phyloP scores from a whole-genome alignment of 139 green algal species.

The Diplosphaera chodatii region DNA sequence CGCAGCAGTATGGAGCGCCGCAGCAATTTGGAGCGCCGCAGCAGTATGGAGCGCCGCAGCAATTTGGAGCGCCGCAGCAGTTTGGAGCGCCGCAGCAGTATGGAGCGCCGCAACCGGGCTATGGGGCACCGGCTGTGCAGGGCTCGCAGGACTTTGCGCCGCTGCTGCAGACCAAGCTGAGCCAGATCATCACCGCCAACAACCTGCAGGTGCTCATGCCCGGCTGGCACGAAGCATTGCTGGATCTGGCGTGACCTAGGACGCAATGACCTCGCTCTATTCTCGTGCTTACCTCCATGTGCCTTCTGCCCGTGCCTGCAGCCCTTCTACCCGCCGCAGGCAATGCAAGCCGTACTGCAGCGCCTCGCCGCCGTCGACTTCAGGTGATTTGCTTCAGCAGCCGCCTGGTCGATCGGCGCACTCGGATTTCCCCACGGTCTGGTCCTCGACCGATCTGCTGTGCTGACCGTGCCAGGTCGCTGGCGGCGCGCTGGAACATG shows the following conservation, averaged over 20 bases:
- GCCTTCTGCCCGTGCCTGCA: no score
- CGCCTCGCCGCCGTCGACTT: neutral
- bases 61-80: neutral
- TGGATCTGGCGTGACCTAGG: neutral
- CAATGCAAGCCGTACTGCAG: slow-evolving; percentile 7
- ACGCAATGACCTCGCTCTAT: neutral
- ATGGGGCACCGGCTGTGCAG: neutral
- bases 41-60: neutral
- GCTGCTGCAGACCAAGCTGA: slow-evolving; percentile 15
- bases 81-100: neutral
- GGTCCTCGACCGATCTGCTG: neutral
- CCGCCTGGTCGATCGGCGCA: neutral
- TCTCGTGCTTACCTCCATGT: no score
- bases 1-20: neutral
- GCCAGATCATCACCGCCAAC: slow-evolving; percentile 11
- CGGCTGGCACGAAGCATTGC: neutral
- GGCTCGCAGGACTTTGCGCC: neutral
- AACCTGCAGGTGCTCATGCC: slow-evolving; percentile 3
- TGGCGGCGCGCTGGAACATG: neutral
- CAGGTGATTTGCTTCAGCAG: neutral
- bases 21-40: slow-evolving; percentile 4
- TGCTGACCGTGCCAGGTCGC: neutral
- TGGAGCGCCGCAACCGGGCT: neutral
- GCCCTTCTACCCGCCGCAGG: slow-evolving; percentile 18
- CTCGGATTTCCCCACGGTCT: neutral